Base-by-base conservation (phyloP, 306 rosid genomes). In the Vigna hirtella region DNA sequence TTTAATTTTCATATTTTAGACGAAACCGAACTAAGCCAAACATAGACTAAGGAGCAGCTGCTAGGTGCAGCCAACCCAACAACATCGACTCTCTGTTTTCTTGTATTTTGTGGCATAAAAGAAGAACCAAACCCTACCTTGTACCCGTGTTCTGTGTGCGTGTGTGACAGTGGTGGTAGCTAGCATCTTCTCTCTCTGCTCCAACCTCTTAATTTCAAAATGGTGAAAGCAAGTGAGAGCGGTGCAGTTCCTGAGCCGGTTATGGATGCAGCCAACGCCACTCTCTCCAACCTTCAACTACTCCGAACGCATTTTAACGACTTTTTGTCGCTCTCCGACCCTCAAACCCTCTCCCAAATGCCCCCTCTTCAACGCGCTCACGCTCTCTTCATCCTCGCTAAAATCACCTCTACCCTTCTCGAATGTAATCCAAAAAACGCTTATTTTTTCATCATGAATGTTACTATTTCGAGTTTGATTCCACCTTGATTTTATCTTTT, bases 321-420 rank as follows among this genome's bases (percentile, higher is more conserved):
- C 3, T 83, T 90, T 49, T 26, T 93, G 66, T 77, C 98, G 57
- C 93, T 89, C 26, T 86, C 81, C 2, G 90, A 93, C 64, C 90
- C 98, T 3, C 80, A 88, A 9, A 58, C 73, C 36, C 97, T 95
- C 28, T 68, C 95, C 57, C 70, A 91, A 81, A 58, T 91, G 87
- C 89, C 89, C 42, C 96, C 99, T 77, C 88, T 95, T 34, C 87
- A 93, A 52, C 97, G 98, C 4, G 97, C 99, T 72, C 96, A 88
- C 8, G 81, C 96, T 5, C 76, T 93, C 67, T 91, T 93, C 68
- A 30, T 90, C 72, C 81, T 91, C 61, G 83, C 97, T 78, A 91
- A 79, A 67, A 82, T 83, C 90, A 87, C 97, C 15, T 83, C 97
- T 42, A 83, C 89, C 59, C 92, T 95, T 18, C 86, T 87, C 75